Conservation (phyloP, 78 protist species). For the Anaeramoeba ignava region DNA sequence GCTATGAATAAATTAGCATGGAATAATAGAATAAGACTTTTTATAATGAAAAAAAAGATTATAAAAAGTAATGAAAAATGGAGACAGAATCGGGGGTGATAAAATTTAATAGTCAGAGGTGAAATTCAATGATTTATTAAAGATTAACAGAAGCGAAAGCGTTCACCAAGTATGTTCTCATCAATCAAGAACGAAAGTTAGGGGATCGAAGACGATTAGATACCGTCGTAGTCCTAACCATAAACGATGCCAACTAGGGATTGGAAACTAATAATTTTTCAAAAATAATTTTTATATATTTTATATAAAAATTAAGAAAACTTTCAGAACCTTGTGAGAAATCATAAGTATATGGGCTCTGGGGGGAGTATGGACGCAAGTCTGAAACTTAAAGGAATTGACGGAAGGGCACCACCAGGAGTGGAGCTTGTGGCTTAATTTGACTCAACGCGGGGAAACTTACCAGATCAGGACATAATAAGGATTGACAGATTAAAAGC, state of each 20-base stretch:
- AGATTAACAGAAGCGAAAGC: conserved; percentile 80
- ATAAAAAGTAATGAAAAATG: conserved; percentile 52
- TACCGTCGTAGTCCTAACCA: conserved; percentile 86
- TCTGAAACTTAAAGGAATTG: conserved; percentile 81
- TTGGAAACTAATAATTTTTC: conserved; percentile 26
- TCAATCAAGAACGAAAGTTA: conserved; percentile 81
- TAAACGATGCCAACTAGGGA: conserved; percentile 81
- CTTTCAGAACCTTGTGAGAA: neutral
- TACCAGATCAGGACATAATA: conserved; percentile 74
- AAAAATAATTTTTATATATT: conserved; percentile 10
- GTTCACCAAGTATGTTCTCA: conserved; percentile 74
- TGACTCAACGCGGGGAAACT: conserved; percentile 82
- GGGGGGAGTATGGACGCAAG: conserved; percentile 1
- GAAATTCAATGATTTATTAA: conserved; percentile 73
- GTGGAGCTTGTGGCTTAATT: conserved; percentile 86
- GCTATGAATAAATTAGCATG: conserved; percentile 53
- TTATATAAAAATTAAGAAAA: neutral
- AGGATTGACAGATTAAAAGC: conserved; percentile 76
- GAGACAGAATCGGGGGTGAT: conserved; percentile 69
- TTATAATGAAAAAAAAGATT: conserved; percentile 17
- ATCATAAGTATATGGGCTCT: neutral
- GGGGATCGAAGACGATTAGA: conserved; percentile 87
- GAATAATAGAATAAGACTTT: conserved; percentile 40
- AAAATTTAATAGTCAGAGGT: conserved; percentile 71
- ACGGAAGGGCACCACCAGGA: conserved; percentile 81